These are phyloP conservation scores for Escovopsis sp. DNA, from an alignment of 2,329 filamentous ascomycete species.

Conservation along the genomic window DNA sequence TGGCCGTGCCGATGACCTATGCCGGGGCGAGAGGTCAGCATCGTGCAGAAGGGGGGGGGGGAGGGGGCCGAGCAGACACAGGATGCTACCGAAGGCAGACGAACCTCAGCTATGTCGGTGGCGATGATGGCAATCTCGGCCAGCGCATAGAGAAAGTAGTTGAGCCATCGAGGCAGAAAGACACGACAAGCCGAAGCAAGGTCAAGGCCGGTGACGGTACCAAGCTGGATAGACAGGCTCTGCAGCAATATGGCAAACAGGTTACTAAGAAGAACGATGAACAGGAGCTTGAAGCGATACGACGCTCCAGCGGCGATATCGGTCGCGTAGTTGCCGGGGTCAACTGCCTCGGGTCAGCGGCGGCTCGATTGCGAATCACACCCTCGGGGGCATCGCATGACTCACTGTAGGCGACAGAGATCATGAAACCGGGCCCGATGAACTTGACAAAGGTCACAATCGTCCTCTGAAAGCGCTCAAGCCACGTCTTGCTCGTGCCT, in stretches of 20 bases:
- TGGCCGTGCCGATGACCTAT: slow-evolving; percentile 53
- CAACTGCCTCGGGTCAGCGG: slow-evolving; percentile 22
- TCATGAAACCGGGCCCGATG: slow-evolving; percentile 54
- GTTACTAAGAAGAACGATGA: slow-evolving; percentile 55
- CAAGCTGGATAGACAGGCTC: slow-evolving; percentile 52
- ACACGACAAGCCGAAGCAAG: slow-evolving; percentile 51
- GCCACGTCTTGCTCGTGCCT: slow-evolving; percentile 1
- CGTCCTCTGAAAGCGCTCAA: slow-evolving; percentile 9
- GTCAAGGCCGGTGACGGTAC: slow-evolving; percentile 53
- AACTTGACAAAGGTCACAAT: slow-evolving; percentile 24
- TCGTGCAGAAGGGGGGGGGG: neutral
- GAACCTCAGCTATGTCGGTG: slow-evolving; percentile 50
- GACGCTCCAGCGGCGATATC: slow-evolving; percentile 53
- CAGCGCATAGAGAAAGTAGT: slow-evolving; percentile 44
- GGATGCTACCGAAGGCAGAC: neutral
- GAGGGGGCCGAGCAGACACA: neutral
- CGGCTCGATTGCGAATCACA: neutral
- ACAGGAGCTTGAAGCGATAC: slow-evolving; percentile 51
- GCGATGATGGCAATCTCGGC: slow-evolving; percentile 56
- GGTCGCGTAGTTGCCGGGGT: slow-evolving; percentile 55
- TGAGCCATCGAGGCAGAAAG: slow-evolving; percentile 52
- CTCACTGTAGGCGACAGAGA: slow-evolving; percentile 43
- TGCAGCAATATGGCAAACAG: slow-evolving; percentile 58
- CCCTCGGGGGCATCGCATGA: neutral
- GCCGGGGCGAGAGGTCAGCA: neutral